Evolutionary conservation across 2,329 filamentous ascomycete species (phyloP), one percentile per base, ranked within the genome.

Genomic region (Hymenoscyphus fructigenus): DNA sequence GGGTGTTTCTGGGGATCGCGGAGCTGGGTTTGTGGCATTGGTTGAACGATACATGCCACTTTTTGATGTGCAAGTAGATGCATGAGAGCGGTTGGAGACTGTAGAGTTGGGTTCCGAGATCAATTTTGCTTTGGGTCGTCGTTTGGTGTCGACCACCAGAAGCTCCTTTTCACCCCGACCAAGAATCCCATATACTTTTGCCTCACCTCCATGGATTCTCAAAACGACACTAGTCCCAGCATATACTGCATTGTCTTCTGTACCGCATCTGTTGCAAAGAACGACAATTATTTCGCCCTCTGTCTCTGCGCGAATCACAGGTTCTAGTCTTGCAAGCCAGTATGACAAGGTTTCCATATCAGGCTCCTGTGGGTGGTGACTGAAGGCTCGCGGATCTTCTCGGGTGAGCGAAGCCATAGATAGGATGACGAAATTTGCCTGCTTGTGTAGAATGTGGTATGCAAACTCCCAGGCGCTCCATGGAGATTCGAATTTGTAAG

Each of bases 351-450:
- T 92, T 28, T 91, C 86, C 77, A 91, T 83, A 69, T 93, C 91
- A 0, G 90, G 89, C 60, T 87, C 84, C 0, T 82, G 74, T 0
- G 85, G 85, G 68, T 68, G 79, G 32, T 69, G 80, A 65, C 72
- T 86, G 73, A 79, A 87, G 7, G 65, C 64, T n/a, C 71, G 80
- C 1, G 76, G 81, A 70, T 80, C 82, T 66, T 81, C 86, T 64
- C 75, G 80, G 1, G 90, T 92, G 36, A 91, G 79, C 91, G 91
- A 94, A 0, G 91, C 90, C 91, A 94, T 93, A 3, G 85, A 86
- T 0, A 94, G 70, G 36, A 93, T 85, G 1, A 91, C 86, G 0
- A 93, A 67, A 15, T 87, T 85, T 0, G 88, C 84, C 0, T 82
- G 72, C 0, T 78, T 77, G 1, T 85, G 77, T 0, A 92, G 74